Percentiles rank a stretch among this genome's conserved stretches.
phyloP scores from a whole-genome alignment of 176 grass and related monocot species.

The Carex parvula region DNA sequence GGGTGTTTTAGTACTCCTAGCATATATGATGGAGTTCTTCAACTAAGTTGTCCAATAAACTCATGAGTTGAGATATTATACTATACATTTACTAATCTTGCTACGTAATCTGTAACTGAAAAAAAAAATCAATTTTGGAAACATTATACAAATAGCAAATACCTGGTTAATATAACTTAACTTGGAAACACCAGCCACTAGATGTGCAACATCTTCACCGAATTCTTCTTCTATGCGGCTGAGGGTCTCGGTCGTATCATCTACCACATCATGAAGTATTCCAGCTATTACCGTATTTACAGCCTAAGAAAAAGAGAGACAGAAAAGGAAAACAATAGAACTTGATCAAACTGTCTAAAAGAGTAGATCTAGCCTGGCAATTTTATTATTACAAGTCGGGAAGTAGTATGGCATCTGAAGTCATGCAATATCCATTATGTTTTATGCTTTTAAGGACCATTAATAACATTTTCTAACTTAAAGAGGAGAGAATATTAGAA shows the following conservation, averaged over 20 bases:
- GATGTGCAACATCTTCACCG: slow-evolving; percentile 73
- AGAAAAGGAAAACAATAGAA: slow-evolving; percentile 23
- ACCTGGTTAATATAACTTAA: slow-evolving; percentile 99
- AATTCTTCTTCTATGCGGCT: slow-evolving; percentile 75
- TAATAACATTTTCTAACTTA: not conserved
- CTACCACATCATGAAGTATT: slow-evolving; percentile 93
- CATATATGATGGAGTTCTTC: slow-evolving; percentile 6
- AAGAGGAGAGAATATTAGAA: not conserved
- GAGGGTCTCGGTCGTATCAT: slow-evolving; percentile 82
- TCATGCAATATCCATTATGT: not conserved
- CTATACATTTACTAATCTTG: not conserved
- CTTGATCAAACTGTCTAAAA: slow-evolving; percentile 23
- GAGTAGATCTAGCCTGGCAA: not conserved
- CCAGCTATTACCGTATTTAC: slow-evolving; percentile 88
- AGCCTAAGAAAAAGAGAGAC: slow-evolving; percentile 39
- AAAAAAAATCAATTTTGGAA: not conserved
- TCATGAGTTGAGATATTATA: not conserved
- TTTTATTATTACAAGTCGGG: not conserved
- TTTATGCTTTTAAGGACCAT: not conserved
- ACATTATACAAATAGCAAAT: slow-evolving; percentile 20
- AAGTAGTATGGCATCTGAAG: slow-evolving; percentile 17
- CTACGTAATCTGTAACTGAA: not conserved
- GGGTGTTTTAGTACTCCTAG: no score
- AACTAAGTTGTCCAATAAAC: not conserved
- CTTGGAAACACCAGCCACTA: slow-evolving; percentile 93